Conservation (phyloP, 768 basidiomycete genomes). For the Suillus placidus region DNA sequence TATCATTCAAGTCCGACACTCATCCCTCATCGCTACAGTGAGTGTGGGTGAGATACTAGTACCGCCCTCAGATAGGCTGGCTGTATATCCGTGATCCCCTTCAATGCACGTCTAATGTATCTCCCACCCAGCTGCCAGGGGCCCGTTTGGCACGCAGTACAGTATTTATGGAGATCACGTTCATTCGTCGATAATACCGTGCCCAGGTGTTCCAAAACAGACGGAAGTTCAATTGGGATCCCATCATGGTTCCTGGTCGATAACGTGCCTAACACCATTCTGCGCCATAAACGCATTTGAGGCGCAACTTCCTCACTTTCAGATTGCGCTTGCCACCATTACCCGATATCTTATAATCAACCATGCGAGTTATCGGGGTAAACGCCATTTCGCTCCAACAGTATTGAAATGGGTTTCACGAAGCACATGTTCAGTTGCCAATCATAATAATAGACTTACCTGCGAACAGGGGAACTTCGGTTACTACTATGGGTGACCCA, state of each 20-base stretch:
- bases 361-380: neutral
- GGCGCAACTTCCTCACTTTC: neutral
- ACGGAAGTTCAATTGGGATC: neutral
- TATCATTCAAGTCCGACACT: no score
- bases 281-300: no score
- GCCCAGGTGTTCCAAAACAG: neutral
- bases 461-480: no score
- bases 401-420: neutral
- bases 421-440: neutral
- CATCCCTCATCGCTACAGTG: no score
- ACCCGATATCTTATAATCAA: neutral
- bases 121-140: neutral
- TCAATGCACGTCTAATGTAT: neutral
- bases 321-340: neutral
- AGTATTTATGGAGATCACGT: neutral
- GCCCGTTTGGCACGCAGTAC: neutral
- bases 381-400: neutral
- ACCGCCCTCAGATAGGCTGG: neutral
- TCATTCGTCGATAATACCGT: neutral
- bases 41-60: neutral
- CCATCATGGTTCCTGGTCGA: neutral
- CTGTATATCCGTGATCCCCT: neutral
- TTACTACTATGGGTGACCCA: no score
- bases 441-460: neutral
- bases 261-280: neutral